Evolutionary conservation across 768 basidiomycete genomes (phyloP).

Genomic region (Collybia nuda): DNA sequence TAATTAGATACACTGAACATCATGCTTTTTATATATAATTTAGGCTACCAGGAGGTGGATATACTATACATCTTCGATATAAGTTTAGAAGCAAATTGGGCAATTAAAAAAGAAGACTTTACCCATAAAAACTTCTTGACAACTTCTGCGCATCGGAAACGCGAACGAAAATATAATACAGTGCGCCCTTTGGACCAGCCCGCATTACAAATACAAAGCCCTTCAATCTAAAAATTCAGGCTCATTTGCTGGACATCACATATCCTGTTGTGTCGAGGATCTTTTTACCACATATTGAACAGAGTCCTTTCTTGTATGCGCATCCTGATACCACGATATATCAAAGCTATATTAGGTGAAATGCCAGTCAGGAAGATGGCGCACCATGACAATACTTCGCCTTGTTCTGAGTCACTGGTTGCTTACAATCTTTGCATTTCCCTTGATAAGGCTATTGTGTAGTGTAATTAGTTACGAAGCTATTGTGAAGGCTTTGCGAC

Average conservation of each 20-base stretch:
- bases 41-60: not conserved
- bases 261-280: conserved; percentile 84
- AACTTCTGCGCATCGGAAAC: not conserved
- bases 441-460: conserved; percentile 73
- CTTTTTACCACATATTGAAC: conserved; percentile 85
- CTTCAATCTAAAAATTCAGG: not conserved
- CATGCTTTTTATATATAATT: conserved; percentile 3
- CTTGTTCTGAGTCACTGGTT: conserved; percentile 78
- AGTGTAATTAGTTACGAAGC: conserved; percentile 11
- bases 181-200: too few relatives aligned
- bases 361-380: conserved; percentile 18
- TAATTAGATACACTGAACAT: conserved; percentile 6
- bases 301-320: conserved; percentile 84
- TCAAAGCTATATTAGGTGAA: conserved; percentile 7
- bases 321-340: conserved; percentile 51
- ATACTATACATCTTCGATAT: not conserved
- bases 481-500: conserved; percentile 23
- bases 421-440: conserved; percentile 88
- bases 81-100: too few relatives aligned
- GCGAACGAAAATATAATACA: conserved; percentile 5
- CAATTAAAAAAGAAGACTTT: not conserved
- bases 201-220: conserved; percentile 1
- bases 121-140: not conserved
- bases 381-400: conserved; percentile 89
- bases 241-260: conserved; percentile 81